Evolutionary conservation across 495 filamentous ascomycete genomes (phyloP), one percentile per base, ranked within the genome.

Genomic region (Penicillium taxi): DNA sequence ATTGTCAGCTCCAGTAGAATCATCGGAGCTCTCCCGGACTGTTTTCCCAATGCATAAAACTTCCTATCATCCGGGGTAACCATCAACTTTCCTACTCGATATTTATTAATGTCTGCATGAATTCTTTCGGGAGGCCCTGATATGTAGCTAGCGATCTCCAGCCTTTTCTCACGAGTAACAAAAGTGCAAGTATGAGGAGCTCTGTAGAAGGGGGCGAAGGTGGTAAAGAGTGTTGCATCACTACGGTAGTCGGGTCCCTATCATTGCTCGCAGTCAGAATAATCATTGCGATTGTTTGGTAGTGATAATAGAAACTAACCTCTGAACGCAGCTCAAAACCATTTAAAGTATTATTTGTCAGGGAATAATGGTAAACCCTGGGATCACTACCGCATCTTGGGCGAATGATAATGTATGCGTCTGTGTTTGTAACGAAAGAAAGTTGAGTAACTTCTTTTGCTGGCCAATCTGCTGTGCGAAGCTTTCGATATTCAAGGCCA

Each of bases 21-120:
- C 25, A 63, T 41, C 14, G 20, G 44, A 14, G 45, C 40, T 12
- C 35, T 52, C 2, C 43, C 52, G 11, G 35, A 7, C 9, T 39
- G 38, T 6, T 31, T 48, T 2, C 57, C 59, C 12, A 63, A 19
- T 2, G 56, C 57, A 31, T 48, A 55, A 0, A 61, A 39, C 15
- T 43, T 41, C 12, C 45, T 42, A 13, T 55, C 40, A 11, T 32
- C 28, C 15, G 31, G 22, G 23, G 50, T 45, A 22, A 50, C 47
- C 24, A 63, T 40, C 7, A 63, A 35, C 26, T 52, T 50, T 2
- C 52, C n/a, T 5, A 63, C 42, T 11, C 47, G 44, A 18, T 59
- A 59, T 14, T 54, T 53, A 7, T 42, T 35, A n/a, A 61, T 47
- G 12, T 39, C 39, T 12, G 27, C 45, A 14, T 57, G 37, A n/a